Conservation (phyloP, 805 yeast genomes). For the Suhomyces canberraensis region DNA sequence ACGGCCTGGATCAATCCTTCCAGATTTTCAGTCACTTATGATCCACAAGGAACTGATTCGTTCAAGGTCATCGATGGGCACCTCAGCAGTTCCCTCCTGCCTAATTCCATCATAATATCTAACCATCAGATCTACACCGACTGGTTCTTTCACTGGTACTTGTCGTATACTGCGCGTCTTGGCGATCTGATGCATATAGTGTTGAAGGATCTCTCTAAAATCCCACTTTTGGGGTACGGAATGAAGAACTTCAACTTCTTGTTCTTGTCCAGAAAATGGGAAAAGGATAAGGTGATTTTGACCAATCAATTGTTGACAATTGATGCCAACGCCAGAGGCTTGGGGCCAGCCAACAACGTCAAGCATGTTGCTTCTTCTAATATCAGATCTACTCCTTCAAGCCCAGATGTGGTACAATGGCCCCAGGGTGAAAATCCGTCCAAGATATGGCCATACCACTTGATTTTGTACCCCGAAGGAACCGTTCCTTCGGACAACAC, state of each 20-base stretch:
- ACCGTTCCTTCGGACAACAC: conserved; percentile 77
- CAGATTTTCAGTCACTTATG: conserved; percentile 49
- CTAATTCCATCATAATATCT: conserved; percentile 65
- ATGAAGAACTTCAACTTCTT: conserved; percentile 77
- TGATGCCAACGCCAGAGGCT: conserved; percentile 60
- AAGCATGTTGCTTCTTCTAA: conserved; percentile 30
- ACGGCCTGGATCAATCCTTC: conserved; percentile 53
- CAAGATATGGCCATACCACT: conserved; percentile 47
- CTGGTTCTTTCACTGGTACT: conserved; percentile 91
- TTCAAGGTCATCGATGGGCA: conserved; percentile 6
- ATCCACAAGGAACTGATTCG: conserved; percentile 18
- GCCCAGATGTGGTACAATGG: conserved; percentile 21
- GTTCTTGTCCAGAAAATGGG: conserved; percentile 85
- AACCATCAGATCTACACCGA: conserved; percentile 94
- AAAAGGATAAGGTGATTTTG: conserved; percentile 60
- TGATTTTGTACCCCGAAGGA: conserved; percentile 90
- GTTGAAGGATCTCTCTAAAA: conserved; percentile 68
- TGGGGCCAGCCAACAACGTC: conserved; percentile 49
- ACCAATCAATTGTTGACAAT: conserved; percentile 51
- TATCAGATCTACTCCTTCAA: conserved; percentile 5
- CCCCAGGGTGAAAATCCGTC: conserved; percentile 25
- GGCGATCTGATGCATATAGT: conserved; percentile 68
- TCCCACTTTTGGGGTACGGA: conserved; percentile 83
- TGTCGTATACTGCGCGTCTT: conserved; percentile 63
- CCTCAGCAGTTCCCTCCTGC: conserved; percentile 14